phyloP scores from a whole-genome alignment of 768 basidiomycete genomes.

The Hericium erinaceus region DNA sequence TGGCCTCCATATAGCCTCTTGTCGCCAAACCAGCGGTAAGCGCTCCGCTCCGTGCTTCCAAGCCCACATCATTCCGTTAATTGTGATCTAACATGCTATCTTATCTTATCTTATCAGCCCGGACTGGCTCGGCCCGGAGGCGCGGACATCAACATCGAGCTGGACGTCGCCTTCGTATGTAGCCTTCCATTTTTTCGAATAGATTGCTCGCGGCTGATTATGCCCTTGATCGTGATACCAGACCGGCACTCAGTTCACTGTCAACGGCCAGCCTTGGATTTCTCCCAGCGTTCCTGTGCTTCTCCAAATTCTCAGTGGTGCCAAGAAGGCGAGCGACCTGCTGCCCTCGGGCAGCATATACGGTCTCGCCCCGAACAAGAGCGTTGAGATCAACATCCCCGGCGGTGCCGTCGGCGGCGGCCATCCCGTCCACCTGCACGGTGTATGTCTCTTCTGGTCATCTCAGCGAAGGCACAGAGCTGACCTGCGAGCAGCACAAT shows the following conservation, averaged over 20 bases:
- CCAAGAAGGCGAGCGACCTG: constrained; percentile 34
- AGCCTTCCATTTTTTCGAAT: not conserved
- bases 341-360: constrained; percentile 41
- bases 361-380: constrained; percentile 34
- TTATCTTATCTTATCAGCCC: too few species aligned
- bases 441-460: not conserved
- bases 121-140: constrained; percentile 16
- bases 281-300: constrained; percentile 42
- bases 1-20: not conserved
- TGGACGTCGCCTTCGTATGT: constrained; percentile 13
- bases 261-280: constrained; percentile 28
- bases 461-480: not conserved
- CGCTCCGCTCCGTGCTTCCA: not conserved
- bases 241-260: constrained; percentile 16
- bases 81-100: constrained; percentile 1
- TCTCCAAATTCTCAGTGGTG: constrained; percentile 51
- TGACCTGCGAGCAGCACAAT: not conserved
- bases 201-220: constrained; percentile 1
- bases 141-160: not conserved
- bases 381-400: constrained; percentile 39
- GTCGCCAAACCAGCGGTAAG: not conserved
- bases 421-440: constrained; percentile 13
- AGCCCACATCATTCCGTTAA: too few species aligned
- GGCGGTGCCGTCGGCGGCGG: constrained; percentile 29
- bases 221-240: constrained; percentile 6